Conservation (phyloP, 2,329 filamentous ascomycete species). For the Emergomyces africanus region DNA sequence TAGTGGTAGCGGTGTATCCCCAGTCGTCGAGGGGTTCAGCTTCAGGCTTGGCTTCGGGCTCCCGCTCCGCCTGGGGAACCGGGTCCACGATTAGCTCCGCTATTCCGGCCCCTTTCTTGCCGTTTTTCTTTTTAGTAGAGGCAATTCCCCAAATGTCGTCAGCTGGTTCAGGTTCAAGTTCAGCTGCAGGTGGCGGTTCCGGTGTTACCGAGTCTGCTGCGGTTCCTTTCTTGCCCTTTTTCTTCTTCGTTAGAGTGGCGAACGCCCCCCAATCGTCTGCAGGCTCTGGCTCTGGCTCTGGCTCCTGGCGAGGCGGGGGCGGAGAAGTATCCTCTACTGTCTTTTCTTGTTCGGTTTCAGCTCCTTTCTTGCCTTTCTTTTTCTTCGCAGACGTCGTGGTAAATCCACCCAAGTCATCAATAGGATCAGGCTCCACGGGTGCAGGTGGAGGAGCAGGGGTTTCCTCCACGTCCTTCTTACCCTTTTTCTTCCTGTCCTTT, state of each 20-base stretch:
- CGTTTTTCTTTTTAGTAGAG: conserved; percentile 33
- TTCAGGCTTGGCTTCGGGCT: conserved; percentile 15
- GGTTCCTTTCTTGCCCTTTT: conserved; percentile 27
- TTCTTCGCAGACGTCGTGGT: conserved; percentile 24
- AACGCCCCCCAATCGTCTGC: conserved; percentile 19
- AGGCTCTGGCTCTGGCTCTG: conserved; percentile 15
- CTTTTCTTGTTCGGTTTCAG: conserved; percentile 24
- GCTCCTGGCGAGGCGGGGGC: conserved; percentile 6
- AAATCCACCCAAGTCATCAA: conserved; percentile 16
- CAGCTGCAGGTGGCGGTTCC: conserved; percentile 5
- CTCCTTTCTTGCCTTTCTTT: conserved; percentile 40
- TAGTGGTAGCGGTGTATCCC: conserved; percentile 16
- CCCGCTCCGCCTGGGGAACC: conserved; percentile 9
- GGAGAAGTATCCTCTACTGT: conserved; percentile 17
- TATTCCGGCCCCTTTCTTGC: conserved; percentile 29
- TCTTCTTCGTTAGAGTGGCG: not conserved
- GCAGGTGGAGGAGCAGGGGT: conserved; percentile 14
- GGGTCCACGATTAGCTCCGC: conserved; percentile 6
- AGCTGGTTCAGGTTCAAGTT: conserved; percentile 11
- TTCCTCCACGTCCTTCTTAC: conserved; percentile 33
- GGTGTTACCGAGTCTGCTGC: conserved; percentile 30
- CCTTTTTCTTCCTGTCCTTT: conserved; percentile 22
- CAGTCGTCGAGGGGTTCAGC: conserved; percentile 19
- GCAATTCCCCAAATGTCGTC: conserved; percentile 7
- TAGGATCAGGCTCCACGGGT: conserved; percentile 19